Evolutionary conservation across 1,139 yeast genomes (phyloP).

Genomic region (Meyerozyma smithsonii): DNA sequence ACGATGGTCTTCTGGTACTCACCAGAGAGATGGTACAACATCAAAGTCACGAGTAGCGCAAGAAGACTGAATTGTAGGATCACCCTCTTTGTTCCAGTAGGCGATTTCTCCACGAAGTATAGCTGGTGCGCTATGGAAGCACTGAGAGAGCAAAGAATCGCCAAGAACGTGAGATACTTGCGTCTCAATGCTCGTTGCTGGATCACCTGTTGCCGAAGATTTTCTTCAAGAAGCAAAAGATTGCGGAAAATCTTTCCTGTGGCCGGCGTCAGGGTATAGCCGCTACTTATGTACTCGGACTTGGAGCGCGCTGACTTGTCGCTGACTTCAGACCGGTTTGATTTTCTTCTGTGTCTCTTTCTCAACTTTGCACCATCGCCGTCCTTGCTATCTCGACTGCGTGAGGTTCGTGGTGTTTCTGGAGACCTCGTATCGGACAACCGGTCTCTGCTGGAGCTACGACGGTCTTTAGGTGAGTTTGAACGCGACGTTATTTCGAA

Average conservation of each 20-base stretch:
- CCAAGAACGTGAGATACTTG: slow-evolving; percentile 69
- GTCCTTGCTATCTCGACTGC: slow-evolving; percentile 10
- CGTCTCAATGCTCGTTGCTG: slow-evolving; percentile 66
- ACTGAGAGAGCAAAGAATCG: slow-evolving; percentile 42
- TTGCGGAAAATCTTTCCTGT: slow-evolving; percentile 76
- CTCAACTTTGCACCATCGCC: slow-evolving; percentile 19
- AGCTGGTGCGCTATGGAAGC: slow-evolving; percentile 41
- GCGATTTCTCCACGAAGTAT: slow-evolving; percentile 22
- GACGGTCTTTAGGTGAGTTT: background rate
- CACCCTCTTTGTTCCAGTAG: slow-evolving; percentile 36
- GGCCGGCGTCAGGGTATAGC: slow-evolving; percentile 46
- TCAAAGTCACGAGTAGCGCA: slow-evolving; percentile 65
- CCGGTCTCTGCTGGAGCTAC: slow-evolving; percentile 1
- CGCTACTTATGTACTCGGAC: slow-evolving; percentile 23
- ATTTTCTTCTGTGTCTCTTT: slow-evolving; percentile 26
- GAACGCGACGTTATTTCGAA: background rate
- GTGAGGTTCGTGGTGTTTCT: background rate
- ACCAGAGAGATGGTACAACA: slow-evolving; percentile 81
- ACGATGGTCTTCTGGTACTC: slow-evolving; percentile 84
- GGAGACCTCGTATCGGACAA: background rate
- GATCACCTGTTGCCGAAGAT: slow-evolving; percentile 73
- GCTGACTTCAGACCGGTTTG: slow-evolving; percentile 25
- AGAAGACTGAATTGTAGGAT: slow-evolving; percentile 58
- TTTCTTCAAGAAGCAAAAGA: slow-evolving; percentile 77
- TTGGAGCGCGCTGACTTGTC: slow-evolving; percentile 19